Percentiles rank a stretch among this genome's conserved stretches.
Evolutionary conservation across 768 basidiomycete genomes (phyloP).

Genomic region (Suillus weaverae): DNA sequence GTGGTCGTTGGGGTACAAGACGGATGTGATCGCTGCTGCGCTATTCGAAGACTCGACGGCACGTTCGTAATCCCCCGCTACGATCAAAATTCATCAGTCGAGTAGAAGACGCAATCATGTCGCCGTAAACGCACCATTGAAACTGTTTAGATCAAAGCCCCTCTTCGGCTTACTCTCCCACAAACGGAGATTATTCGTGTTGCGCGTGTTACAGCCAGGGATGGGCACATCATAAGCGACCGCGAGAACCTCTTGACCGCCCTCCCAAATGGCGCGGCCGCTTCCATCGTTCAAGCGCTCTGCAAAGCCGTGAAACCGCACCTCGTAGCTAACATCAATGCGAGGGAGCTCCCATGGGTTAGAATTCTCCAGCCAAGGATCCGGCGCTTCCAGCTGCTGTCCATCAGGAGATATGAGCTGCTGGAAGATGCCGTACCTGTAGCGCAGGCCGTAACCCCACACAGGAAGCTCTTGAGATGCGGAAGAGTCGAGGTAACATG

Average conservation of each 20-base stretch:
- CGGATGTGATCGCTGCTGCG: conserved; percentile 91
- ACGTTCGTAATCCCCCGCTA: conserved; percentile 90
- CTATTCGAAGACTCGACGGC: conserved; percentile 87
- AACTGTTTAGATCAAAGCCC: conserved; percentile 91
- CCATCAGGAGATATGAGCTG: conserved; percentile 85
- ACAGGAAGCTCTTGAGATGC: conserved; percentile 88
- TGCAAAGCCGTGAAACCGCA: conserved; percentile 87
- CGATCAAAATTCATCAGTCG: not conserved
- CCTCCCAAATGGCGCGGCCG: conserved; percentile 71
- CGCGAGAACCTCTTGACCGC: conserved; percentile 92
- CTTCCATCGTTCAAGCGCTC: conserved; percentile 62
- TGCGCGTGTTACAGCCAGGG: conserved; percentile 76
- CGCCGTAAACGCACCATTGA: conserved; percentile 65
- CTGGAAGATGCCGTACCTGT: conserved; percentile 97
- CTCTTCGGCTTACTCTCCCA: conserved; percentile 88
- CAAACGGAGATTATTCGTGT: conserved; percentile 85
- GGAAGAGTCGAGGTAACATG: conserved; percentile 95
- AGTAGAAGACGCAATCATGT: not conserved
- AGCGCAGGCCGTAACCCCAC: conserved; percentile 94
- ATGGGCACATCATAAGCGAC: conserved; percentile 95
- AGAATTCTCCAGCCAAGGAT: conserved; percentile 87
- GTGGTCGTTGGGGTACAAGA: conserved; percentile 95
- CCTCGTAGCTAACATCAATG: conserved; percentile 79
- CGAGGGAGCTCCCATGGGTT: conserved; percentile 90
- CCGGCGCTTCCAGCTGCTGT: conserved; percentile 85